Conservation (phyloP, 768 basidiomycete genomes). For the Cyathus striatus region DNA sequence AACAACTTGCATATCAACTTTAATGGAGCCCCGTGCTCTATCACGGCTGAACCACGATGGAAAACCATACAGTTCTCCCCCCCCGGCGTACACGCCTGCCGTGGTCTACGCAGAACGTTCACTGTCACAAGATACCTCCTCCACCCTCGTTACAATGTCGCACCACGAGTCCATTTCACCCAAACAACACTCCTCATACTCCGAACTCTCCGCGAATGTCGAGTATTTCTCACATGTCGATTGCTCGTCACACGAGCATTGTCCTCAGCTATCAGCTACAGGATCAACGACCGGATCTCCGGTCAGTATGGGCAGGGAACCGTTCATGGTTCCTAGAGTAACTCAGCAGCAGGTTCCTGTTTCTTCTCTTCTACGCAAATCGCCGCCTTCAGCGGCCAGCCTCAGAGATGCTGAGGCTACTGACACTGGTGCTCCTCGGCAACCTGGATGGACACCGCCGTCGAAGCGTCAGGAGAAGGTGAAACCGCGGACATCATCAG, state of each 20-base stretch:
- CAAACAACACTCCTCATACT: slow-evolving; percentile 16
- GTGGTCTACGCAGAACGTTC: background rate
- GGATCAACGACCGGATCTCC: background rate
- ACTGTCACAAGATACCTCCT: background rate
- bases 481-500: too few relatives aligned
- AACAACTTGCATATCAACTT: background rate
- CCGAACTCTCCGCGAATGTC: slow-evolving; percentile 18
- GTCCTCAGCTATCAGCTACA: background rate
- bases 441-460: background rate
- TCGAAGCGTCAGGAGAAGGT: background rate
- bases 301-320: too few relatives aligned
- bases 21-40: background rate
- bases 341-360: background rate
- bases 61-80: background rate
- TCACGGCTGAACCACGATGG: background rate
- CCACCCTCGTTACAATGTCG: background rate
- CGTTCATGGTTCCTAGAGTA: background rate
- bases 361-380: background rate
- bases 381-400: background rate
- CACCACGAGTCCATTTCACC: slow-evolving; percentile 11
- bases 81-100: background rate
- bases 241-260: slow-evolving; percentile 1
- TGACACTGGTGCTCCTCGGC: background rate
- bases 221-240: slow-evolving; percentile 6
- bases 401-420: background rate